Evolutionary conservation across 2,329 filamentous ascomycete genomes (phyloP).

Genomic region (Verticillium isaacii): DNA sequence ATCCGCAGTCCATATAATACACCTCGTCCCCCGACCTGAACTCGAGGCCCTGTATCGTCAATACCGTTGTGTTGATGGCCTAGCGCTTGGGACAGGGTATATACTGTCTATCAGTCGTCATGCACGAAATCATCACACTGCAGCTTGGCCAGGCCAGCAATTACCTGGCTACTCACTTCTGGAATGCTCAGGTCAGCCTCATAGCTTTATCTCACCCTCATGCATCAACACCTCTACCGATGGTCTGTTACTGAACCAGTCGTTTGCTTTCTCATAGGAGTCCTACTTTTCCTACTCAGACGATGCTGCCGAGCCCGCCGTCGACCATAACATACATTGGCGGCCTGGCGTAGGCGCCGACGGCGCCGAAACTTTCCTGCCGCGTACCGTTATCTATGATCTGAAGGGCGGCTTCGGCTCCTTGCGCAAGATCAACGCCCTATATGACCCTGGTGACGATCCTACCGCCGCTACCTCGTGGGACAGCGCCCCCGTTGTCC

Average conservation of each 20-base stretch:
- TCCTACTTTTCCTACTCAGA: conserved; percentile 90
- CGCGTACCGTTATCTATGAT: conserved; percentile 89
- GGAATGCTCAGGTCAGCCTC: conserved; percentile 75
- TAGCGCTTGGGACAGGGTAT: not conserved
- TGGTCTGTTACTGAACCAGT: conserved; percentile 11
- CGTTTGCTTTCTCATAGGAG: conserved; percentile 52
- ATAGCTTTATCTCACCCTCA: not conserved
- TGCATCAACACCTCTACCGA: not conserved
- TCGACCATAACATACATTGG: conserved; percentile 88
- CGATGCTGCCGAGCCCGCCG: conserved; percentile 48
- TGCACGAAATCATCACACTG: conserved; percentile 94
- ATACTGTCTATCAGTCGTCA: conserved; percentile 29
- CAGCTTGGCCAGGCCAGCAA: conserved; percentile 93
- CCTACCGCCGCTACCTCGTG: conserved; percentile 23
- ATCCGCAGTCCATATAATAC: not conserved
- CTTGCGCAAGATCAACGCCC: conserved; percentile 77
- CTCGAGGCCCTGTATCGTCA: not conserved
- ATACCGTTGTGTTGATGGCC: not conserved
- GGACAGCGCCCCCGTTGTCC: conserved; percentile 63
- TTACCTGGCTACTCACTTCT: conserved; percentile 92
- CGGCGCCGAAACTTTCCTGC: conserved; percentile 86
- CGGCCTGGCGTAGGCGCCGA: conserved; percentile 76
- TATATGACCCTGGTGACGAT: conserved; percentile 60
- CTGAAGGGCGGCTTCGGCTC: conserved; percentile 91
- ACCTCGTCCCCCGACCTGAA: not conserved